Percentiles rank a stretch among this genome's conserved stretches.
phyloP scores from a whole-genome alignment of 768 basidiomycete species.

The Boletus huronensis region DNA sequence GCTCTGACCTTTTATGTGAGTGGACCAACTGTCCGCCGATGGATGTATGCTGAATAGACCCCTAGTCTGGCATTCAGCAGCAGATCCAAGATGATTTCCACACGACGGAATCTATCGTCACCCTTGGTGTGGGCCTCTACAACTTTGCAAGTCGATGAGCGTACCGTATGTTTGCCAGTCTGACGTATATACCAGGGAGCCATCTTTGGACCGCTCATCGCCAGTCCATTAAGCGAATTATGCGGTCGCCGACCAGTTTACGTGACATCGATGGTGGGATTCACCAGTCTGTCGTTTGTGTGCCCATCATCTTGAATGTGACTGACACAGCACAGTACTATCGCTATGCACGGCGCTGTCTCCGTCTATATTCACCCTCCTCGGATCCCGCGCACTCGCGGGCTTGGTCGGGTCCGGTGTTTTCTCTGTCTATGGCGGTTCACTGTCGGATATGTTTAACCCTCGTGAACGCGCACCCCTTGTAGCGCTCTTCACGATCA shows the following conservation, averaged over 20 bases:
- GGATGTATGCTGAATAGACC: background rate
- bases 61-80: slow-evolving; percentile 28
- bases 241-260: slow-evolving; percentile 27
- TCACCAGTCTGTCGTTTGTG: slow-evolving; percentile 17
- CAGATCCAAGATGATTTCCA: slow-evolving; percentile 26
- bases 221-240: slow-evolving; percentile 24
- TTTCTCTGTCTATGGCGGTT: slow-evolving; percentile 31
- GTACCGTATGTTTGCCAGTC: background rate
- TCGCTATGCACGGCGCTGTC: slow-evolving; percentile 23
- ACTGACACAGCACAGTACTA: slow-evolving; percentile 18
- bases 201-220: slow-evolving; percentile 26
- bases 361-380: slow-evolving; percentile 19
- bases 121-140: slow-evolving; percentile 26
- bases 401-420: slow-evolving; percentile 25
- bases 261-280: slow-evolving; percentile 17
- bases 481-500: slow-evolving; percentile 29
- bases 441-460: slow-evolving; percentile 29
- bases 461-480: slow-evolving; percentile 28
- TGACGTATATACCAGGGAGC: slow-evolving; percentile 15
- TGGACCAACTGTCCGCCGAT: background rate
- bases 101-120: slow-evolving; percentile 18
- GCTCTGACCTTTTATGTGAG: slow-evolving; percentile 29
- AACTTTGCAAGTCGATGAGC: slow-evolving; percentile 22
- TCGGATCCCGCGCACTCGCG: slow-evolving; percentile 19
- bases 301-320: background rate